Base-by-base conservation (phyloP, 2,329 filamentous ascomycete genomes). In the Colletotrichum eremochloae region DNA sequence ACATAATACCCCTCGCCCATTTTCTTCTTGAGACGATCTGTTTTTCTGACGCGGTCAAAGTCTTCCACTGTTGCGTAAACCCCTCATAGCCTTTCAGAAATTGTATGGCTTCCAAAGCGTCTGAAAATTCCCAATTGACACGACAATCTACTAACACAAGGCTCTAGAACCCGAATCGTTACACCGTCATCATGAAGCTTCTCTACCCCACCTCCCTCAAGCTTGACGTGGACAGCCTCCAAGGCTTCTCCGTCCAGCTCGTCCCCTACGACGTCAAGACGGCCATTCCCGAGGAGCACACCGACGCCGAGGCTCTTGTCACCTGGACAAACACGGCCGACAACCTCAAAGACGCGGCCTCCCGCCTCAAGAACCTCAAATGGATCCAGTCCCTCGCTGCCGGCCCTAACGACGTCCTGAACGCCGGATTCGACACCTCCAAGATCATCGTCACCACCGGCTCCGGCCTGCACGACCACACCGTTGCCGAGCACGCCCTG, bases 371-470 rank as follows among this genome's bases (percentile, higher is more conserved):
- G 68, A 87, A 89, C 52, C 84, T 92, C 18, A 84, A 84, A 75
- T 92, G 90, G 89, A 91, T 92, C 80, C 90, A 92, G 77, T 90
- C 88, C 0, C 88, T 92, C 44, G 90, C 90, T 46, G 90, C 90
- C 0, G 90, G 90, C 0, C 90, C 90, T 75, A 92, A 92, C 78
- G 90, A 92, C 77, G 89, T 92, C 20, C 86, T 92, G 24, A 79
- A 78, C 63, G 90, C 89, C 36, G 90, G 90, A 68, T 92, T 92
- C 79, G 86, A 89, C 77, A 76, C 83, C 12, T 78, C 82, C 65
- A 82, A 82, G 64, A 82, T 89, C 60, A 75, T 75, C n/a, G 82
- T 92, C 65, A 90, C 88, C 53, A 91, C 90, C 18, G 90, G 90
- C 31, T 90, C 88, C 1, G 90, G 90, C 36, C 82, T 91, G 58